phyloP scores from a whole-genome alignment of 129 eudicot species.

The Heracleum sosnowskyi region DNA sequence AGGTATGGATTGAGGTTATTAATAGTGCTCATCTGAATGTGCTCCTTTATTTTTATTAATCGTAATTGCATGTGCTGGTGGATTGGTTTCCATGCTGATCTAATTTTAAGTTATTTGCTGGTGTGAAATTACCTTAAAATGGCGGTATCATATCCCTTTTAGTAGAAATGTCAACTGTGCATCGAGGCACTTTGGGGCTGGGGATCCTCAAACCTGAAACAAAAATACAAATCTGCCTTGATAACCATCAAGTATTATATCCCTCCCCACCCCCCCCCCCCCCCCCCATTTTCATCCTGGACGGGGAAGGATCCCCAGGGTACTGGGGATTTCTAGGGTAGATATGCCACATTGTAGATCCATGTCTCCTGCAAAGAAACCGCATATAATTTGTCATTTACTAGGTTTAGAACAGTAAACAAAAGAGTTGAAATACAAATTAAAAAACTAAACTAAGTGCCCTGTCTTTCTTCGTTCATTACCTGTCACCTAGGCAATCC shows the following conservation, averaged over 20 bases:
- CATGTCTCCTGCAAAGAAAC: not conserved
- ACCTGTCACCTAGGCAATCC: not conserved
- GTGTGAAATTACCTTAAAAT: not conserved
- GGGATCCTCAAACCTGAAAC: not conserved
- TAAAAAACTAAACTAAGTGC: too few relatives aligned
- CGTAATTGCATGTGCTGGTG: not conserved
- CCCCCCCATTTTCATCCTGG: not conserved
- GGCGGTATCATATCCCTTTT: not conserved
- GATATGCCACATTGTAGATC: not conserved
- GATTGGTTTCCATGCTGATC: not conserved
- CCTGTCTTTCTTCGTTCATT: too few relatives aligned
- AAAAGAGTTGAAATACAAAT: too few relatives aligned
- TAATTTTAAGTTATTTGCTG: not conserved
- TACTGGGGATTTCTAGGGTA: not conserved
- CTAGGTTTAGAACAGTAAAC: too few relatives aligned
- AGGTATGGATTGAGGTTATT: slow-evolving; percentile 40
- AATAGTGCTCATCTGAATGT: not conserved
- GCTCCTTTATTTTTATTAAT: not conserved
- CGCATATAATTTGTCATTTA: not conserved
- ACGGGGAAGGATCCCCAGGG: not conserved
- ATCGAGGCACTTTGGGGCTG: not conserved
- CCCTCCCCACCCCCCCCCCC: not conserved
- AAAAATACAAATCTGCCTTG: not conserved
- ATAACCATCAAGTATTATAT: not conserved
- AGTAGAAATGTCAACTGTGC: not conserved